Evolutionary conservation across 345 rosid species (phyloP).

Genomic region (Bruguiera gymnorhiza): DNA sequence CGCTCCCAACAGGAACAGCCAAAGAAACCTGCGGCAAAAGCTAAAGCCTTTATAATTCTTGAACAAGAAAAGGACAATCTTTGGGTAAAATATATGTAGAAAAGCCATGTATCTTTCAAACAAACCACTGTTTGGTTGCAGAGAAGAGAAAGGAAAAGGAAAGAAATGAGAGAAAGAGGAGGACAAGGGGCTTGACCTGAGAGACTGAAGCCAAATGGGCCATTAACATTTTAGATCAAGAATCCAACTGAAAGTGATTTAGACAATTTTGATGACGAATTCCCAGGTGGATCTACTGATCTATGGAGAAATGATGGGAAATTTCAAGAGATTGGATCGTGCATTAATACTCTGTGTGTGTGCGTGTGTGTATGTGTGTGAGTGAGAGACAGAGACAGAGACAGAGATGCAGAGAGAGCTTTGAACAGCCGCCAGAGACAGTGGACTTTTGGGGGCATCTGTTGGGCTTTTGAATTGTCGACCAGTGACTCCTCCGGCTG

Average conservation of each 20-base stretch:
- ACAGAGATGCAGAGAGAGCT: too few species aligned
- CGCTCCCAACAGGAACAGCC: slow-evolving; percentile 41
- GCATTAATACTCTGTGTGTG: background rate
- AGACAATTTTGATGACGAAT: background rate
- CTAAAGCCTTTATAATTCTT: too few species aligned
- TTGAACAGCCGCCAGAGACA: too few species aligned
- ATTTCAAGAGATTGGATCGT: background rate
- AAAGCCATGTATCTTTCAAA: background rate
- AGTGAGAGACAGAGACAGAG: too few species aligned
- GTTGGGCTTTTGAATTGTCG: too few species aligned
- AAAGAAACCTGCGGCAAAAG: slow-evolving; percentile 37
- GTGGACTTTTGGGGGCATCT: too few species aligned
- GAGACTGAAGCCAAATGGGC: slow-evolving; percentile 39
- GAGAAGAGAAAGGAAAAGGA: background rate
- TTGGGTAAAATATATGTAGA: background rate
- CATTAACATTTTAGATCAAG: slow-evolving; percentile 28
- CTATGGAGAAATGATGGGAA: background rate
- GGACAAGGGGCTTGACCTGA: slow-evolving; percentile 30
- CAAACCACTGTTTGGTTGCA: background rate
- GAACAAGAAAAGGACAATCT: background rate
- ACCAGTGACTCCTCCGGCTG: too few species aligned
- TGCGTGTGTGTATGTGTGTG: too few species aligned
- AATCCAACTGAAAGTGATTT: background rate
- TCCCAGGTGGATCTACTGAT: background rate
- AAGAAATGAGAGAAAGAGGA: background rate